phyloP scores from a whole-genome alignment of 768 basidiomycete species.

The Panaeolus cyanescens region DNA sequence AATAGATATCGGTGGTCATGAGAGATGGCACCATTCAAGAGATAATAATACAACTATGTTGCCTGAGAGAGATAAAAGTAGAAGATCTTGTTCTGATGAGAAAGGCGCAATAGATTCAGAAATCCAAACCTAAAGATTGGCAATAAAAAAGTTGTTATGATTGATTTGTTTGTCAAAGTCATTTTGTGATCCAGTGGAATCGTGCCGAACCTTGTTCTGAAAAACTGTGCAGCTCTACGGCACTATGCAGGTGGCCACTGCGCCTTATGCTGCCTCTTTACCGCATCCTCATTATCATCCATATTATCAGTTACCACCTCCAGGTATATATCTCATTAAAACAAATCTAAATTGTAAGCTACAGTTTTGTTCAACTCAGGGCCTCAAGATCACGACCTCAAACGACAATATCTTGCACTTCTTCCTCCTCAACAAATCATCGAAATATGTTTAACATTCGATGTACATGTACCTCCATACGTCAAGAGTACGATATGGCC shows the following conservation, averaged over 20 bases:
- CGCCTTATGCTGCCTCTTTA: constrained; percentile 38
- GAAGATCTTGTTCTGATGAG: no score
- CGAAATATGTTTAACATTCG: constrained; percentile 75
- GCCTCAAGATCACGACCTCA: constrained; percentile 59
- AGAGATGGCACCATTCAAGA: neutral
- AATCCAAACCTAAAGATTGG: neutral
- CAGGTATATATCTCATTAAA: constrained; percentile 20
- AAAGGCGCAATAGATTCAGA: no score
- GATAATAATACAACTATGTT: neutral
- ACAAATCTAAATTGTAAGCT: constrained; percentile 5
- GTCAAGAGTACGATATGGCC: constrained; percentile 75
- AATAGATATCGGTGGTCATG: neutral
- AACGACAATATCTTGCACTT: constrained; percentile 69
- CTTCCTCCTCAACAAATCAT: constrained; percentile 73
- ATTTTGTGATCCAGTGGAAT: neutral
- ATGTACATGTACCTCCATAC: constrained; percentile 66
- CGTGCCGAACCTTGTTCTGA: constrained; percentile 60
- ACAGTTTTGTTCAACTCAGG: constrained; percentile 22
- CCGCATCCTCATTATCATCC: constrained; percentile 26
- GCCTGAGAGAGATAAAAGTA: neutral
- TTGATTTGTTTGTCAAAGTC: constrained; percentile 9
- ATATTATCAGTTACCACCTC: constrained; percentile 16
- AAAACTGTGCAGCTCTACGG: constrained; percentile 74
- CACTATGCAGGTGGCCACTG: constrained; percentile 59
- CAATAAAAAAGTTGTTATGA: constrained; percentile 3